Conservation (phyloP, 2,329 filamentous ascomycete genomes). For the Stemphylium vesicarium region DNA sequence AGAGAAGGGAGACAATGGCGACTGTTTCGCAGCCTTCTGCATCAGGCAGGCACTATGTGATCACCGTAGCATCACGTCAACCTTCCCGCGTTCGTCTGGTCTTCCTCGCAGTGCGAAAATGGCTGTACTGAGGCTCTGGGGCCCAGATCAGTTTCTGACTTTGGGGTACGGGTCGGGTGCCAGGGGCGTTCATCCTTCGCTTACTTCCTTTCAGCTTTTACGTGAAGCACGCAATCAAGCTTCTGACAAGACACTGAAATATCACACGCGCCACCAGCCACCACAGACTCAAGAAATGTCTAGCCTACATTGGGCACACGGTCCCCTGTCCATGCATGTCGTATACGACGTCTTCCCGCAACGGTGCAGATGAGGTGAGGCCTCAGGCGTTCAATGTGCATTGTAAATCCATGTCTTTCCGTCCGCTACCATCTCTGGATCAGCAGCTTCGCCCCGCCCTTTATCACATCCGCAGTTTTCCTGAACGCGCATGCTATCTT, state of each 20-base stretch:
- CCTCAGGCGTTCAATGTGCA: conserved; percentile 18
- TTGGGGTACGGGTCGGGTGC: conserved; percentile 7
- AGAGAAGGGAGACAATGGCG: background rate
- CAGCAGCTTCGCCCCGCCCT: conserved; percentile 11
- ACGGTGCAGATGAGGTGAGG: conserved; percentile 13
- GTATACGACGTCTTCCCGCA: conserved; percentile 3
- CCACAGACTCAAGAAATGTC: conserved; percentile 5
- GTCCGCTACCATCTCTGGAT: conserved; percentile 15
- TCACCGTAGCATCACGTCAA: background rate
- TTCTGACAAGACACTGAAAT: conserved; percentile 25
- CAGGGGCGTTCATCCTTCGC: conserved; percentile 22
- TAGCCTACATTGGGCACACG: conserved; percentile 13
- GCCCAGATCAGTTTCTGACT: conserved; percentile 18
- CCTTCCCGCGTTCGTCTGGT: conserved; percentile 1
- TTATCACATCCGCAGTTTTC: conserved; percentile 9
- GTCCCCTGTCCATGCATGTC: conserved; percentile 12
- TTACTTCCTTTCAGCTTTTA: conserved; percentile 20
- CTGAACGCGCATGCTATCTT: conserved; percentile 1
- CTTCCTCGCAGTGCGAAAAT: background rate
- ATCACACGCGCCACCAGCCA: conserved; percentile 19
- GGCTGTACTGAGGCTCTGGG: conserved; percentile 18
- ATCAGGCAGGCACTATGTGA: background rate
- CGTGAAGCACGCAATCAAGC: conserved; percentile 20
- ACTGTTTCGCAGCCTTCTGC: background rate
- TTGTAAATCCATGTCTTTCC: conserved; percentile 7